Evolutionary conservation across 768 basidiomycete genomes (phyloP).

Genomic region (Sporobolomyces pararoseus): DNA sequence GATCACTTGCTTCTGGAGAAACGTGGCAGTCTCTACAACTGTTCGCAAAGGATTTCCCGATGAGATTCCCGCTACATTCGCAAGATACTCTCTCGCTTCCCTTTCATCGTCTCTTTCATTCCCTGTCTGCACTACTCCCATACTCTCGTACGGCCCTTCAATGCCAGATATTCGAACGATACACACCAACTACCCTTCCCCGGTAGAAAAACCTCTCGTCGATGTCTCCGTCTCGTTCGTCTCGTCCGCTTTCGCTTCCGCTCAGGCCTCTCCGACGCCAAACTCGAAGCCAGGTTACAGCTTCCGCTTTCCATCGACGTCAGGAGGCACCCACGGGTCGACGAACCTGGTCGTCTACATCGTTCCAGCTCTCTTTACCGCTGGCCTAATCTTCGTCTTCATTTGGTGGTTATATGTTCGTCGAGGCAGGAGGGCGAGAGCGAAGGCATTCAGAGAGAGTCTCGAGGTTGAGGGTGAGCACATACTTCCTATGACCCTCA

Average conservation of each 20-base stretch:
- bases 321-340: background rate
- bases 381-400: background rate
- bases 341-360: constrained; percentile 3
- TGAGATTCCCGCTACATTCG: too few relatives aligned
- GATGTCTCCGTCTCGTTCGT: background rate
- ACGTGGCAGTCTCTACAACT: too few relatives aligned
- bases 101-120: background rate
- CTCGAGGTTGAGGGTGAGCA: constrained; percentile 4
- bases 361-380: background rate
- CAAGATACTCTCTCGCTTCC: background rate
- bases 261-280: background rate
- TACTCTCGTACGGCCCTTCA: too few relatives aligned
- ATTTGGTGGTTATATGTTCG: background rate
- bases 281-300: background rate
- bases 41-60: too few relatives aligned
- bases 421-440: background rate
- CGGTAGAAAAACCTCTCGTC: too few relatives aligned
- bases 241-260: background rate
- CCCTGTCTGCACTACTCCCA: background rate
- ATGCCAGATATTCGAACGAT: background rate
- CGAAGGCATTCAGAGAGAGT: background rate
- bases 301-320: background rate
- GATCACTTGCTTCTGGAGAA: too few relatives aligned
- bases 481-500: too few relatives aligned
- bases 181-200: constrained; percentile 4